Conservation (phyloP, 108 stramenopile genomes). For the Skeletonema menzelii region DNA sequence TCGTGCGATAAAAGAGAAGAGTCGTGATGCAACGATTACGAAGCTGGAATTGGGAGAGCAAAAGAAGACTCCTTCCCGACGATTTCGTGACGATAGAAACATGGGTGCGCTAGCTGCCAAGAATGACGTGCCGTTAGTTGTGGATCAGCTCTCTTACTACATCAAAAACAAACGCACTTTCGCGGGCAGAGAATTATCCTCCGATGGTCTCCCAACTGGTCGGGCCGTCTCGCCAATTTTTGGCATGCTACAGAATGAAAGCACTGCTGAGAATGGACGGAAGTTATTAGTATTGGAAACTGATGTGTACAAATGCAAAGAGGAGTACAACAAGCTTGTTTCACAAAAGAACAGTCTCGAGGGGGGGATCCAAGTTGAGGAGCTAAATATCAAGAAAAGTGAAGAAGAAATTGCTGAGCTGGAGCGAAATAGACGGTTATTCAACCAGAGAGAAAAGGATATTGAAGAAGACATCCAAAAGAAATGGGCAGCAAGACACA, state of each 20-base stretch:
- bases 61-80: no score
- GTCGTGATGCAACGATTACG: no score
- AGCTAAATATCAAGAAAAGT: not conserved
- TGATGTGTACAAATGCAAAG: not conserved
- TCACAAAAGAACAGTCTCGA: not conserved
- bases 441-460: no score
- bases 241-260: not conserved
- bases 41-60: no score
- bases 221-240: conserved; percentile 6
- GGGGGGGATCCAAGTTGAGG: not conserved
- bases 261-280: not conserved
- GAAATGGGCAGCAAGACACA: no score
- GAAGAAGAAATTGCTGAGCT: not conserved
- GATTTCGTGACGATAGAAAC: no score
- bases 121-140: no score
- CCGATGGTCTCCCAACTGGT: no score
- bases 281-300: not conserved
- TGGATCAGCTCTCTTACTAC: conserved; percentile 2
- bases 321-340: not conserved
- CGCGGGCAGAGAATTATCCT: no score
- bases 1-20: no score
- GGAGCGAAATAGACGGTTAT: not conserved
- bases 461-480: no score
- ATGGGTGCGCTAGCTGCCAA: no score
- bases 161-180: not conserved